phyloP scores from a whole-genome alignment of 176 grass and related monocot species.

The Musa beccarii region DNA sequence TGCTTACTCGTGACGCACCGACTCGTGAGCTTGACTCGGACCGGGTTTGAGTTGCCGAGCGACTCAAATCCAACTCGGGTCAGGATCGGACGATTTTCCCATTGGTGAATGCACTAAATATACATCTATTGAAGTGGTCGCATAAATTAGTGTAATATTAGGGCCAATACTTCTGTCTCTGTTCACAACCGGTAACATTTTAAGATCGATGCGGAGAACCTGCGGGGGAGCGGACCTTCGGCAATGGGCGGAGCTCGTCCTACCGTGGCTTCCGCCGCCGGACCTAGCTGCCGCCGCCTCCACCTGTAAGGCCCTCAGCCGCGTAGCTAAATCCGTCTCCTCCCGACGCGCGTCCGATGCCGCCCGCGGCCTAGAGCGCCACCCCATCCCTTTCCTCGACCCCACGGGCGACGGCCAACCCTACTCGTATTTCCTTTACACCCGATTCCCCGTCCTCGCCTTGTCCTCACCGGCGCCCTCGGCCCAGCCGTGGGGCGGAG shows the following conservation, averaged over 20 bases:
- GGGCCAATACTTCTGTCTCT: no score
- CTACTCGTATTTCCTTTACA: constrained; percentile 71
- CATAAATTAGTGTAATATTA: no score
- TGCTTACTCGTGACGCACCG: background rate
- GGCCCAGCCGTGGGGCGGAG: constrained; percentile 50
- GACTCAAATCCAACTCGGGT: no score
- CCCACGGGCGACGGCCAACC: constrained; percentile 23
- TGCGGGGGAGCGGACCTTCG: background rate
- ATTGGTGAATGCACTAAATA: no score
- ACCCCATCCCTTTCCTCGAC: constrained; percentile 55
- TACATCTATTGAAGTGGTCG: no score
- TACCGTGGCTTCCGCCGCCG: constrained; percentile 43
- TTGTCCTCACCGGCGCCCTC: constrained; percentile 10
- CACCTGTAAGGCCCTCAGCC: constrained; percentile 34
- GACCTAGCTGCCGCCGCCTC: constrained; percentile 44
- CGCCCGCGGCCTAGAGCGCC: constrained; percentile 44
- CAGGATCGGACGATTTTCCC: no score
- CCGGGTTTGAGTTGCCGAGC: no score
- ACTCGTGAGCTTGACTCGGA: background rate
- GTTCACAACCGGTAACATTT: background rate
- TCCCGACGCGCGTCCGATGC: constrained; percentile 44
- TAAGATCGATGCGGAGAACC: background rate
- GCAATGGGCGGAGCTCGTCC: constrained; percentile 47
- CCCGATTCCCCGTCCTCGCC: constrained; percentile 33
- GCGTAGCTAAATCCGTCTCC: constrained; percentile 26